Conservation (phyloP, 306 rosid species). For the Trifolium fragiferum region DNA sequence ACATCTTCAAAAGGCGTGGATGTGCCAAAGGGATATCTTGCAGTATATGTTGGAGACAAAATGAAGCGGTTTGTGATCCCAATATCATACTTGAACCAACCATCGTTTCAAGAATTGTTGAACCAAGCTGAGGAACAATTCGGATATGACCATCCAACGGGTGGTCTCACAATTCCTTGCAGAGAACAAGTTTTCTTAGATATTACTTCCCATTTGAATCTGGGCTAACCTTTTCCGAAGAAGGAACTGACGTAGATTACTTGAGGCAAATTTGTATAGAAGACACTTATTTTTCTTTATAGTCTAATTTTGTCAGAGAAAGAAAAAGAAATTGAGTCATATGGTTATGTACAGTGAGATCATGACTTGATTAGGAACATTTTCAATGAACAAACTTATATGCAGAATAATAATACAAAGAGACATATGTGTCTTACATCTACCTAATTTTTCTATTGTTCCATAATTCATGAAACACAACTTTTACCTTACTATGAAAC, state of each 20-base stretch:
- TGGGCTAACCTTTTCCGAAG: neutral
- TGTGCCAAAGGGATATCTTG: conserved; percentile 53
- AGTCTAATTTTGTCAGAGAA: neutral
- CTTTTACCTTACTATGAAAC: neutral
- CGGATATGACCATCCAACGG: conserved; percentile 58
- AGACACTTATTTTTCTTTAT: neutral
- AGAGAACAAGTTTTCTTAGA: conserved; percentile 36
- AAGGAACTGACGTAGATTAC: conserved; percentile 11
- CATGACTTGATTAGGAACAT: neutral
- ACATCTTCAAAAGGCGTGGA: conserved; percentile 22
- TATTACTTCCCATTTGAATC: conserved; percentile 27
- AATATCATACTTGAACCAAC: conserved; percentile 49
- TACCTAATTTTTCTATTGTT: neutral
- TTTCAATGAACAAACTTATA: neutral
- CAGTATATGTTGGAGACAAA: conserved; percentile 55
- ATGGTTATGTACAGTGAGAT: neutral
- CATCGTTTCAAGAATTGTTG: conserved; percentile 48
- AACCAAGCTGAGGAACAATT: conserved; percentile 49
- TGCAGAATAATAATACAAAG: too few species aligned
- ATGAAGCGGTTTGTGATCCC: conserved; percentile 52
- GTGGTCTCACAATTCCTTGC: conserved; percentile 59
- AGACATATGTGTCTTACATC: neutral
- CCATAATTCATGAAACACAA: neutral
- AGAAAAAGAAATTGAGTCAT: neutral
- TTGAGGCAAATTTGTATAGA: conserved; percentile 26